Evolutionary conservation across 192 early-diverging fungal species (phyloP), one percentile per base, ranked within the genome.

Genomic region (Neocallimastix lanati): DNA sequence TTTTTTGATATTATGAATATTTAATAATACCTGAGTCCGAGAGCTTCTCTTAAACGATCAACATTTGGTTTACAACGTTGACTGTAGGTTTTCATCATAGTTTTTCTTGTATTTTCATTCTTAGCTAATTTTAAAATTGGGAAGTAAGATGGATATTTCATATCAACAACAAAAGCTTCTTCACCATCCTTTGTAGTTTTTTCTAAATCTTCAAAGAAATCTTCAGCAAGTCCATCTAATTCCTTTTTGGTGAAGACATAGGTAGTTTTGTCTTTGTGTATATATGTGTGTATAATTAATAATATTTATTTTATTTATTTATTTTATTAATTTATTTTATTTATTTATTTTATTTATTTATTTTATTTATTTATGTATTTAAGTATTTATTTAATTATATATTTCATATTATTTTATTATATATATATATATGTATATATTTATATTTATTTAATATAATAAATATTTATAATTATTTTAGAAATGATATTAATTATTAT

Each of bases 161-260:
- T 92, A 13, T 92, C 92, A 28, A 94, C 87, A 25, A 87, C 81
- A 76, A 86, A 93, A 81, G 90, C 88, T 36, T 83, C 85, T 18
- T 87, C 84, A 28, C 92, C 93, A 78, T 94, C 90, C 28, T 84
- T 85, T 18, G 83, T 86, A 79, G 83, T 83, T 29, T 86, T 93
- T 76, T 81, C 82, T 28, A 90, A 84, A 29, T 88, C 88, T 27
- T 87, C 90, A 76, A 93, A 86, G 81, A 91, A 94, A 79, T 90
- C 88, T 77, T 88, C 89, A 14, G 91, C 91, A 83, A 96, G 85
- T 12, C 92, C 93, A 28, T 88, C 92, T 29, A 94, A 86, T 81
- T 94, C 90, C 28, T 90, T 80, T 77, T 87, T 84, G 37, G 88
- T 80, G 82, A 87, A 84, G 67, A 82, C 50, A n/a, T 5, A 16